Base-by-base conservation (phyloP, 768 basidiomycete species). In the Xerocomus potaroensis region DNA sequence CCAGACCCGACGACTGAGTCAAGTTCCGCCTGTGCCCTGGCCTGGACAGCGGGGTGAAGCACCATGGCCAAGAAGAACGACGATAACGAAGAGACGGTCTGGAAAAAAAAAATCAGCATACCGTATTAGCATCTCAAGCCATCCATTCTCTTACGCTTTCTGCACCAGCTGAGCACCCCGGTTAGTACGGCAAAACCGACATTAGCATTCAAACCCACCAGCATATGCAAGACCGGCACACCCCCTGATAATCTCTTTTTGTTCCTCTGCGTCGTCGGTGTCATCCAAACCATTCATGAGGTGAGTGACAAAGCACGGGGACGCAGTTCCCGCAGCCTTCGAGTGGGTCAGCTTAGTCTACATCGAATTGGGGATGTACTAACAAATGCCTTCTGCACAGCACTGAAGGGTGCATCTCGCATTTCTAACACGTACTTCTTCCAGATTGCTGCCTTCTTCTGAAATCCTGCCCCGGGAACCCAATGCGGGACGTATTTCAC, bases 401-500 rank as follows among this genome's bases (percentile, higher is more conserved):
- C 61, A 18, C 59, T 57, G 47, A 74, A 69, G 2, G 79, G 79
- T 6, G 62, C 57, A 22, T 78, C 69, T 32, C 69, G 69, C 78
- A 79, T 78, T 45, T 73, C 71, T 33, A 69, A 60, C 10, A 76
- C 71, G 27, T 72, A 71, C 26, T 59, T 61, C 36, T 71, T 73
- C 77, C 78, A 78, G 43, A 71, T 61, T n/a, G 66, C 66, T 11
- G 77, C 77, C 54, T 75, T 74, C 18, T 67, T 67, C 47, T 78
- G 68, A 56, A 79, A 79, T 8, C 71, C 69, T 3, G 76, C 74
- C 0, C 76, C 74, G 27, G 77, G 78, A 3, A 77, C 41, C 77
- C 78, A 80, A 41, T 58, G 67, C 55, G 78, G 78, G 14, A 80
- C 58, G 45, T 79, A 62, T 61, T 77, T 79, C 43, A 80, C 78